Base-by-base conservation (phyloP, 345 rosid species). In the Turritis glabra region DNA sequence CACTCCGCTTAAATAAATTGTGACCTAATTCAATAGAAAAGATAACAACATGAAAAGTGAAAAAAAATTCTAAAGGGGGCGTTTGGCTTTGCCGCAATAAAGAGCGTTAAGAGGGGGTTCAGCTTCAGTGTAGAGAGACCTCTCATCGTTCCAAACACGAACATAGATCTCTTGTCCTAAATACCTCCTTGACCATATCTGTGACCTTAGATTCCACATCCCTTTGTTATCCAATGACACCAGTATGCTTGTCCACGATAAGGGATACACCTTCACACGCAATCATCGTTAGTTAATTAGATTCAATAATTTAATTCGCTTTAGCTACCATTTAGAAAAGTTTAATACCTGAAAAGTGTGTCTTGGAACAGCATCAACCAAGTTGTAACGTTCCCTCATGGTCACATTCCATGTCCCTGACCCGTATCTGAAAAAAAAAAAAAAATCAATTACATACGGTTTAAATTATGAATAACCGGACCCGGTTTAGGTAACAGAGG, bases 161-260 rank as follows among this genome's bases (percentile, higher is more conserved):
- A 91, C 53, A 57, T 88, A 91, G 38, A 87, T 41, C 74, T 94
- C 86, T 77, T 91, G 92, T 21, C 98, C 96, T 21, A 91, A 72
- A 71, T 94, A 88, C 59, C 88, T 64, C 50, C 84, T 80, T 1
- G 82, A 29, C 96, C 96, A 91, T 29, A 80, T 77, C 63, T 89
- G 96, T 3, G 95, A 88, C 85, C 95, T 85, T 79, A 88, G 82
- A 75, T 91, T 91, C 96, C 98, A 91, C 95, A 88, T 88, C 1
- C 97, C 98, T 77, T 90, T 90, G 85, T 91, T 91, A 86, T 94
- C 97, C 67, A 91, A 22, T 26, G 98, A 82, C 62, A 91, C 87
- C 71, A 85, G 38, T 26, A 91, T 68, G 32, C 86, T 89, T 13
- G 83, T 88, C 96, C 98, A 94, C 2, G 91, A 84, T 5, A 26